These are phyloP conservation scores for Trametes elegans DNA, from an alignment of 768 basidiomycete species.

Conservation along the genomic window DNA sequence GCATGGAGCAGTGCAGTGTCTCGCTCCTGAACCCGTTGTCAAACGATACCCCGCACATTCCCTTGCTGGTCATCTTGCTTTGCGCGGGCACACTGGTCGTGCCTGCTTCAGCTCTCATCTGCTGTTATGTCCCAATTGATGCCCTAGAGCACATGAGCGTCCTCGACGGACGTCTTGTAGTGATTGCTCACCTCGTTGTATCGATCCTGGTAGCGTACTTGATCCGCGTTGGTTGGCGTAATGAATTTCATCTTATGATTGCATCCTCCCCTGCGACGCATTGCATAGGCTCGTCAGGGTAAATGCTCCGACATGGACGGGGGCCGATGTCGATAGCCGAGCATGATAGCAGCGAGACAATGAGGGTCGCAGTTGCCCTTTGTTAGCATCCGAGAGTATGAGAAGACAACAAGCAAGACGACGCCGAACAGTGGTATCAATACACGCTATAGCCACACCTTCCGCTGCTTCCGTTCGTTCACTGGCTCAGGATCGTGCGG, in stretches of 20 bases:
- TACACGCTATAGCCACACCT: conserved; percentile 11
- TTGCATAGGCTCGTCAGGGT: too few relatives aligned
- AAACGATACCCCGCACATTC: too few relatives aligned
- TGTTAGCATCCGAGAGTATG: conserved; percentile 1
- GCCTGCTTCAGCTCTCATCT: background rate
- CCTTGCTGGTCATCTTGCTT: background rate
- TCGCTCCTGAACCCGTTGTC: too few relatives aligned
- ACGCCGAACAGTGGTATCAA: conserved; percentile 11
- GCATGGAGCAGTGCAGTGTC: too few relatives aligned
- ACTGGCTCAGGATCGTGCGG: conserved; percentile 90
- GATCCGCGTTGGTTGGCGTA: background rate
- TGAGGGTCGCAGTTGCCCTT: too few relatives aligned
- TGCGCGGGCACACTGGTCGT: background rate
- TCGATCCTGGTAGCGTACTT: background rate
- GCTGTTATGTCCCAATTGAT: background rate
- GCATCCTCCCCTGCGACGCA: too few relatives aligned
- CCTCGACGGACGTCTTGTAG: conserved; percentile 4
- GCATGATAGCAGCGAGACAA: too few relatives aligned
- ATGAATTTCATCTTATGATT: too few relatives aligned
- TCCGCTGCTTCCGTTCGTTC: conserved; percentile 21
- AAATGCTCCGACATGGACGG: too few relatives aligned
- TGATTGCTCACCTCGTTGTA: background rate
- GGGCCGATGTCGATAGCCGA: too few relatives aligned
- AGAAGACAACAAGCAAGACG: conserved; percentile 12
- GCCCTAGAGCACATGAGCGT: background rate